A percentile compares a stretch with the other conserved stretches of the same genome.
These are phyloP conservation scores for Solioccasus polychromus DNA, from an alignment of 768 basidiomycete species.

Conservation along the genomic window DNA sequence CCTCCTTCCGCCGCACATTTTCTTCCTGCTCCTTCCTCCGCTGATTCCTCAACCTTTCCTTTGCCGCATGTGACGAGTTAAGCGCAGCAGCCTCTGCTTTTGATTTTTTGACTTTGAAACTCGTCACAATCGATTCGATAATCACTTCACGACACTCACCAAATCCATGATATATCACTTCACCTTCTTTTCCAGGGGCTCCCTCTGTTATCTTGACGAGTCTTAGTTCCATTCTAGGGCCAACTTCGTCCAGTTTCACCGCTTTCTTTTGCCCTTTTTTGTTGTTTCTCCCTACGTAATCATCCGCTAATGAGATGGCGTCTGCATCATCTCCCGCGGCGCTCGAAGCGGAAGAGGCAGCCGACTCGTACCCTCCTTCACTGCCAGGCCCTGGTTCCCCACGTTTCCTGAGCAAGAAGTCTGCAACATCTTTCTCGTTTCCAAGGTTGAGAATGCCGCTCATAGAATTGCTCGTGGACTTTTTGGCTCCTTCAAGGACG, in stretches of 20 bases:
- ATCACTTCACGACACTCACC: slow-evolving; percentile 48
- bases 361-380: slow-evolving; percentile 72
- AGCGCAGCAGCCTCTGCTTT: slow-evolving; percentile 68
- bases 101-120: slow-evolving; percentile 76
- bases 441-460: slow-evolving; percentile 70
- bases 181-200: slow-evolving; percentile 88
- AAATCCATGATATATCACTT: slow-evolving; percentile 92
- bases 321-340: slow-evolving; percentile 81
- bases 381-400: slow-evolving; percentile 57
- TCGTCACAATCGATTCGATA: slow-evolving; percentile 3
- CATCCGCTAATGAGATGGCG: slow-evolving; percentile 80
- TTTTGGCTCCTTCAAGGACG: slow-evolving; percentile 65
- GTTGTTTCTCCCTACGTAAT: slow-evolving; percentile 95
- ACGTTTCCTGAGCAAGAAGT: slow-evolving; percentile 78
- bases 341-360: slow-evolving; percentile 78
- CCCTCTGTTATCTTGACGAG: slow-evolving; percentile 95
- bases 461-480: slow-evolving; percentile 21
- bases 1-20: slow-evolving; percentile 85
- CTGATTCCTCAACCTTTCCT: slow-evolving; percentile 70
- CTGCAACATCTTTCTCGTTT: slow-evolving; percentile 91
- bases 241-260: slow-evolving; percentile 89
- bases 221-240: slow-evolving; percentile 90
- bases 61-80: slow-evolving; percentile 73
- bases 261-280: slow-evolving; percentile 88
- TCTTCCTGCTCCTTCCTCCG: slow-evolving; percentile 87